Evolutionary conservation across 768 basidiomycete species (phyloP).

Genomic region (Wakefieldia striispora): DNA sequence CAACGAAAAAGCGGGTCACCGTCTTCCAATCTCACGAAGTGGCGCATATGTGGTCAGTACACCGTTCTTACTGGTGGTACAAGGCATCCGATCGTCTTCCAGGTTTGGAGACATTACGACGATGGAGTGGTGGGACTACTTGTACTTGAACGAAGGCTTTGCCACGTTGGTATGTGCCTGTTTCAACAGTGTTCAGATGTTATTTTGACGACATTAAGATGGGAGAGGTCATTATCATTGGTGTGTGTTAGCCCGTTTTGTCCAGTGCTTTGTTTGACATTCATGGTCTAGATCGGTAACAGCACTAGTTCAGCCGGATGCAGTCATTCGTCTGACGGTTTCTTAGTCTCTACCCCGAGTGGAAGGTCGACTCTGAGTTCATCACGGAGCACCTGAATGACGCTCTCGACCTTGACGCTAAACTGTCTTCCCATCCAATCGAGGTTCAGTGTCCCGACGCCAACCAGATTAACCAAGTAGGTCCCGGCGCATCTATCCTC

Average conservation of each 20-base stretch:
- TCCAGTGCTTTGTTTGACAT: constrained; percentile 7
- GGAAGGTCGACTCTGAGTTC: constrained; percentile 81
- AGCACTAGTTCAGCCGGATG: not conserved
- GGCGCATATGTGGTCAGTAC: constrained; percentile 71
- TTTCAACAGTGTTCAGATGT: not conserved
- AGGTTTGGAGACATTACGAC: constrained; percentile 93
- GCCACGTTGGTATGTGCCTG: constrained; percentile 64
- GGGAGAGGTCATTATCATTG: constrained; percentile 85
- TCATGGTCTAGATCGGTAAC: constrained; percentile 51
- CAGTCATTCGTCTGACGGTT: constrained; percentile 1
- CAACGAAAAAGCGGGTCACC: constrained; percentile 78
- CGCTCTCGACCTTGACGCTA: constrained; percentile 83
- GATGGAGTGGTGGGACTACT: constrained; percentile 90
- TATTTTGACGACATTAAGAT: constrained; percentile 42
- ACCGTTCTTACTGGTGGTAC: not conserved
- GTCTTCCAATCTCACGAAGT: constrained; percentile 82
- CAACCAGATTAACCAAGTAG: constrained; percentile 75
- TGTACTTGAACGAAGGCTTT: constrained; percentile 87
- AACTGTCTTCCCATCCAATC: constrained; percentile 87
- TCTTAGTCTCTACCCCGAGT: constrained; percentile 75
- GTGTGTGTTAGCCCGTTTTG: constrained; percentile 37
- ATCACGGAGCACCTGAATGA: constrained; percentile 71
- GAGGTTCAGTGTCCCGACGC: constrained; percentile 89
- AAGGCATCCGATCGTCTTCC: constrained; percentile 12
- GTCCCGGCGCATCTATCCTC: not conserved